Conservation (phyloP, 2,329 filamentous ascomycete genomes). For the Canariomyces notabilis region DNA sequence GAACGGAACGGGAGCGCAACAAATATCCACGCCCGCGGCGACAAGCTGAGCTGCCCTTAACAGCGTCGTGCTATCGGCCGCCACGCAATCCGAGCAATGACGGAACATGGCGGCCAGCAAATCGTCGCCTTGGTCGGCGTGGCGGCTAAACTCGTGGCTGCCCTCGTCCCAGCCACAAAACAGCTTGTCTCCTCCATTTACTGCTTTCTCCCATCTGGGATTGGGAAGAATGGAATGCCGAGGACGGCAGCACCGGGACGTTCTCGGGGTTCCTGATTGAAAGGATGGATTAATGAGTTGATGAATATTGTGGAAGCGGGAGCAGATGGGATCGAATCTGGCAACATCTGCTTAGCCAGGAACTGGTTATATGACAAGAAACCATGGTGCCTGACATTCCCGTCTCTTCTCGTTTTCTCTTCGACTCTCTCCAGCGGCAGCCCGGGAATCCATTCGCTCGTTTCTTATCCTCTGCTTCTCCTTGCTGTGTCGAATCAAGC, state of each 20-base stretch:
- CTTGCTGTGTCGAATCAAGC: not conserved
- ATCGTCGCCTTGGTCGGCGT: not conserved
- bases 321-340: not conserved
- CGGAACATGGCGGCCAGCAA: not conserved
- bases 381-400: not conserved
- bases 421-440: not conserved
- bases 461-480: not conserved
- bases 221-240: not conserved
- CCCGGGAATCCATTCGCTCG: not conserved
- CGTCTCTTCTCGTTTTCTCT: not conserved
- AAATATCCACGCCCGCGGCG: not conserved
- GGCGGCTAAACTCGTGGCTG: conserved; percentile 13
- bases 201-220: not conserved
- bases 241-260: not conserved
- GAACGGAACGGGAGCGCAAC: conserved; percentile 1
- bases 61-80: not conserved
- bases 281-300: not conserved
- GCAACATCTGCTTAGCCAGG: not conserved
- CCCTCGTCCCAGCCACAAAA: not conserved
- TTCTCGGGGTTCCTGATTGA: not conserved
- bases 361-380: not conserved
- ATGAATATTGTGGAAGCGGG: not conserved
- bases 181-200: conserved; percentile 4
- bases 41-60: not conserved
- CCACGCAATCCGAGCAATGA: not conserved